Evolutionary conservation across 805 yeast genomes (phyloP).

Genomic region (Lachancea meyersii): DNA sequence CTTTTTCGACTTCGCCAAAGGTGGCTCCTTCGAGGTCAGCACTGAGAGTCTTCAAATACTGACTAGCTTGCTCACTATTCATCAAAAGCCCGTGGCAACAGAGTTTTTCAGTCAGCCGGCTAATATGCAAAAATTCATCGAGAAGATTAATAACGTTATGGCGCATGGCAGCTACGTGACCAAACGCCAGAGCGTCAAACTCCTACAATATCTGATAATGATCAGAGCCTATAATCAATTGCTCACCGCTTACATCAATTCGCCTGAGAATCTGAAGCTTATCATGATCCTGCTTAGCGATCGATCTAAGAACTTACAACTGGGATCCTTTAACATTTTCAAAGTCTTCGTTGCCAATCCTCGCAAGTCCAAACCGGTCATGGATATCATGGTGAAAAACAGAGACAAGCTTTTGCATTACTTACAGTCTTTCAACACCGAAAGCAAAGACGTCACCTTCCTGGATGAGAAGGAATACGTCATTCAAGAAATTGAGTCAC

Average conservation of each 20-base stretch:
- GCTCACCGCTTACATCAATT: constrained; percentile 71
- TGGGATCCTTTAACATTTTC: constrained; percentile 88
- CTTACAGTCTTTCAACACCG: constrained; percentile 55
- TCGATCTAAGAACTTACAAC: constrained; percentile 80
- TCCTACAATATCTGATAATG: constrained; percentile 65
- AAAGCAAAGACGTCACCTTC: constrained; percentile 54
- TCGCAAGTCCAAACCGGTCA: constrained; percentile 68
- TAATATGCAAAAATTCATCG: constrained; percentile 54
- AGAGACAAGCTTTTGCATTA: constrained; percentile 68
- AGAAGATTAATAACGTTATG: constrained; percentile 60
- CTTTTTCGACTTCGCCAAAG: constrained; percentile 69
- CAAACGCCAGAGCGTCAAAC: constrained; percentile 79
- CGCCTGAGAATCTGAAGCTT: constrained; percentile 75
- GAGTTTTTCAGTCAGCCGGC: constrained; percentile 52
- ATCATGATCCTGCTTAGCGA: constrained; percentile 84
- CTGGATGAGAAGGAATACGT: constrained; percentile 78
- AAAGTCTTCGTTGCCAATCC: constrained; percentile 97
- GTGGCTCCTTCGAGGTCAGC: constrained; percentile 78
- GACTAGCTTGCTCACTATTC: constrained; percentile 60
- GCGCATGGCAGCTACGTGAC: constrained; percentile 82
- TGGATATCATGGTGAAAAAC: constrained; percentile 79
- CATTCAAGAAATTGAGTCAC: constrained; percentile 60
- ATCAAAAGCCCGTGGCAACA: constrained; percentile 55
- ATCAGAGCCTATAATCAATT: constrained; percentile 63
- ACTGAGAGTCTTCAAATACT: constrained; percentile 83